Evolutionary conservation across 2,329 filamentous ascomycete genomes (phyloP), one percentile per base, ranked within the genome.

Genomic region (Fusarium oxysporum): DNA sequence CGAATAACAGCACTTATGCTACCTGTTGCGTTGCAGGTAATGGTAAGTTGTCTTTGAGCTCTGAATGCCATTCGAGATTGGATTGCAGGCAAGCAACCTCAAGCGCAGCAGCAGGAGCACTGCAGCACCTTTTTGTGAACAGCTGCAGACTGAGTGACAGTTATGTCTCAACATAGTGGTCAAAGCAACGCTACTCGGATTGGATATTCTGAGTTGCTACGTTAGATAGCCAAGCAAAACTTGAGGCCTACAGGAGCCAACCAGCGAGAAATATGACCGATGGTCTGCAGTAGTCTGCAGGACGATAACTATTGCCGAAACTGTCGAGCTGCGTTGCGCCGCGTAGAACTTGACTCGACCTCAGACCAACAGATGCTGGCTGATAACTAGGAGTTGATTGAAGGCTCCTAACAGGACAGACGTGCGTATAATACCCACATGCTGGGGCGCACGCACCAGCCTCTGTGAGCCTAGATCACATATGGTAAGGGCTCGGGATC

Each of bases 251-350:
- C 64, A 62, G 23, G 44, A 57, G 53, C 58, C 48, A 69, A 70
- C 58, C 54, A 69, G 66, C 59, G 58, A 67, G 69, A 65, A 56
- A 53, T 54, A 45, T 66, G 69, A 55, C 68, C 70, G 68, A 77
- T 75, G 61, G 62, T 75, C 61, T 73, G 65, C 68, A 69, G 71
- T 71, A 78, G 69, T 67, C 56, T 76, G 71, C 63, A 70, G 63
- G 72, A 60, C 40, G 59, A 70, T 65, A 67, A 72, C 55, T 69
- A 74, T 72, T 77, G 68, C 78, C 78, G 48, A 64, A 79, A 78
- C 51, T 62, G 78, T 79, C 77, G 78, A 79, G 71, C 65, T 79
- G 78, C 78, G 75, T 79, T 71, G 72, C 72, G 76, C 73, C 70
- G 72, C 76, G 72, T 56, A 71, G 66, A 70, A 70, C 68, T 67